A percentile compares a stretch with the other conserved stretches of the same genome.
Conservation (phyloP, 1,284 basidiomycete species). For the Agroathelia rolfsii region DNA sequence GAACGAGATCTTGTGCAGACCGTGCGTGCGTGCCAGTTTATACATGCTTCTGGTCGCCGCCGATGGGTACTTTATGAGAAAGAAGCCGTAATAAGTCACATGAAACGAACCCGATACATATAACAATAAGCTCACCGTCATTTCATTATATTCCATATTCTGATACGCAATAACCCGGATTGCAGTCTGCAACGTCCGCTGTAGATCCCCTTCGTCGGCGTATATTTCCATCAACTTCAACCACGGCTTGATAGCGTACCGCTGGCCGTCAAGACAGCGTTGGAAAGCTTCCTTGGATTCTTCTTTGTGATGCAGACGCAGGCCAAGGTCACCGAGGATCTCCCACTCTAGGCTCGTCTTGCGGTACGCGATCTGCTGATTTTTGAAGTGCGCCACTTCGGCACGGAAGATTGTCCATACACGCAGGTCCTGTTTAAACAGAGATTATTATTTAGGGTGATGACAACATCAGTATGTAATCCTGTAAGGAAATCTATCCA, state of each 20-base stretch:
- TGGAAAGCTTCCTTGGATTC: constrained; percentile 97
- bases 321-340: constrained; percentile 90
- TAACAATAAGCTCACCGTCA: constrained; percentile 46
- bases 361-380: constrained; percentile 91
- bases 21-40: constrained; percentile 90
- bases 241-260: constrained; percentile 90
- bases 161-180: constrained; percentile 92
- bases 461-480: no score
- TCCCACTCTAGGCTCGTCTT: constrained; percentile 99
- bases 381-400: constrained; percentile 98
- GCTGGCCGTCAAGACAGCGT: constrained; percentile 78
- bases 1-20: constrained; percentile 89
- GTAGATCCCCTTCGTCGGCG: constrained; percentile 88
- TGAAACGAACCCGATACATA: background rate
- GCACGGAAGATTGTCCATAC: constrained; percentile 99
- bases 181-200: constrained; percentile 82
- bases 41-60: constrained; percentile 85
- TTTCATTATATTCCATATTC: constrained; percentile 76
- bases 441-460: no score
- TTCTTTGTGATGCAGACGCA: constrained; percentile 90
- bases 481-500: no score
- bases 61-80: constrained; percentile 66
- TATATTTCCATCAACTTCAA: constrained; percentile 90
- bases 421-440: constrained; percentile 67
- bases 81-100: constrained; percentile 1